A percentile compares a stretch with the other conserved stretches of the same genome.
phyloP scores from a whole-genome alignment of 2,329 filamentous ascomycete species.

The Ilyonectria robusta region DNA sequence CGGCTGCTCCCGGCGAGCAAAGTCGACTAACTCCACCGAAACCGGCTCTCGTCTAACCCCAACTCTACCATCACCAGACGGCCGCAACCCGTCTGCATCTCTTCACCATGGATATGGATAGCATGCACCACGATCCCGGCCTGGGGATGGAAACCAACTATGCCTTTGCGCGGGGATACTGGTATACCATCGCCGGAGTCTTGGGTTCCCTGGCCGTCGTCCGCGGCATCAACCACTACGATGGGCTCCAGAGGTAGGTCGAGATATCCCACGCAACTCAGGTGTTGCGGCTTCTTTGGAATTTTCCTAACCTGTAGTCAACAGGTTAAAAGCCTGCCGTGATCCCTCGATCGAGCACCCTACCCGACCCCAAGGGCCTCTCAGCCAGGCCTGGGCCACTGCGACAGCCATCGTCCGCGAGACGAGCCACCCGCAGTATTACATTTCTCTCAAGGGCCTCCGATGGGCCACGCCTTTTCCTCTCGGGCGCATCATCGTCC shows the following conservation, averaged over 20 bases:
- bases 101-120: slow-evolving; percentile 52
- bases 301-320: neutral
- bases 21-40: neutral
- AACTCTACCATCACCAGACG: neutral
- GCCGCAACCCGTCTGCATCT: slow-evolving; percentile 10
- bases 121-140: slow-evolving; percentile 48
- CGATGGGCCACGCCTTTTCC: slow-evolving; percentile 72
- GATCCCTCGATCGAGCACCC: slow-evolving; percentile 62
- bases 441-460: slow-evolving; percentile 61
- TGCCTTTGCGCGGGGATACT: slow-evolving; percentile 68
- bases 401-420: slow-evolving; percentile 71
- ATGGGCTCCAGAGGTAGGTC: slow-evolving; percentile 58
- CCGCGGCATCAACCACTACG: slow-evolving; percentile 60
- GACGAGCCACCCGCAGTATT: slow-evolving; percentile 68
- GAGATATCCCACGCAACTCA: neutral
- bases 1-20: slow-evolving; percentile 20
- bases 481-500: slow-evolving; percentile 67
- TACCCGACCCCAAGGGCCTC: slow-evolving; percentile 63
- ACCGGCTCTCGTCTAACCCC: neutral
- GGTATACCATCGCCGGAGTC: slow-evolving; percentile 70
- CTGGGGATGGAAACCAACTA: slow-evolving; percentile 61
- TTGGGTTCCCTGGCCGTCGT: slow-evolving; percentile 58
- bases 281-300: neutral
- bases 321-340: slow-evolving; percentile 63
- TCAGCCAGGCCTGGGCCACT: slow-evolving; percentile 70